Conservation (phyloP, 139 green algal species). For the Pseudopediastrum boryanum region DNA sequence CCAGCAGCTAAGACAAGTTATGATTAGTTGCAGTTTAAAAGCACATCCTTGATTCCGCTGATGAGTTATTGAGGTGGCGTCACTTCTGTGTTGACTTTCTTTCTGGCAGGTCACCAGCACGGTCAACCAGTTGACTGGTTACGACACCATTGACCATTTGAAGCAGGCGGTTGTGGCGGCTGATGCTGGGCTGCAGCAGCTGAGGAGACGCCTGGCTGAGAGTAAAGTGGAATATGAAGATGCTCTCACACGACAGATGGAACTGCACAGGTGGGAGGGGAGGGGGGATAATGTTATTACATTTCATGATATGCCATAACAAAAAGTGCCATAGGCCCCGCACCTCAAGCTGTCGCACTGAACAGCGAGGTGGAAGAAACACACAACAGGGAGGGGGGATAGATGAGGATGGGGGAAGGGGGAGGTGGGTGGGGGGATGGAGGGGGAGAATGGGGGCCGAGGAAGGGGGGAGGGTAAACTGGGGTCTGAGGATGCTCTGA, state of each 20-base stretch:
- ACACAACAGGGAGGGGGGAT: no score
- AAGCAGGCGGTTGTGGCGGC: slow-evolving; percentile 13
- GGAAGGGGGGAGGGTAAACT: no score
- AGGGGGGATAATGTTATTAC: neutral
- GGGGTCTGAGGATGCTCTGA: no score
- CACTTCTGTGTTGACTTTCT: no score
- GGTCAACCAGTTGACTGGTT: slow-evolving; percentile 29
- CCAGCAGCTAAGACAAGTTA: no score
- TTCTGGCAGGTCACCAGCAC: neutral
- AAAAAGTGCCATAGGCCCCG: neutral
- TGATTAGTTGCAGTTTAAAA: no score
- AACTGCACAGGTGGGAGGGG: slow-evolving; percentile 18
- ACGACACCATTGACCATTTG: slow-evolving; percentile 24
- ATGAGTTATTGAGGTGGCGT: no score
- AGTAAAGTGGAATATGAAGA: slow-evolving; percentile 22
- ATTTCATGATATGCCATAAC: neutral
- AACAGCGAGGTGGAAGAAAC: no score
- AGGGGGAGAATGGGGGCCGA: no score
- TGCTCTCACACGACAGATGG: slow-evolving; percentile 6
- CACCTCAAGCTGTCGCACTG: neutral
- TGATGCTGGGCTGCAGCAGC: slow-evolving; percentile 14
- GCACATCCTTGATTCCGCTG: no score
- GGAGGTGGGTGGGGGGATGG: no score
- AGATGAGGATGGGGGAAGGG: no score
- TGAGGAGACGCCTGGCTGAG: slow-evolving; percentile 5